A percentile compares a stretch with the other conserved stretches of the same genome.
phyloP scores from a whole-genome alignment of 2,329 filamentous ascomycete species.

The Xylaria sp. region DNA sequence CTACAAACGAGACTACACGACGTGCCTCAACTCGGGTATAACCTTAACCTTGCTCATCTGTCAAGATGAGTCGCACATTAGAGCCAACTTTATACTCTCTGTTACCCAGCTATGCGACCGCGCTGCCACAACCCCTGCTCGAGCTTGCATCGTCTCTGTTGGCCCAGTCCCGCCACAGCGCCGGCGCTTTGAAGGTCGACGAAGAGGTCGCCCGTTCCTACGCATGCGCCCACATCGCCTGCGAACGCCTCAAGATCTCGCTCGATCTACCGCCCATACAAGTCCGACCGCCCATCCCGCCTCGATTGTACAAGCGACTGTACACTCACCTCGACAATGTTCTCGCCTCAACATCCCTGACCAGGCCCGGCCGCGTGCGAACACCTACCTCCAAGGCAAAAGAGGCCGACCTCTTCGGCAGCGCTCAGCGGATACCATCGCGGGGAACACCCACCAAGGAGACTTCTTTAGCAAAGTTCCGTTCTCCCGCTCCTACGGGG shows the following conservation, averaged over 20 bases:
- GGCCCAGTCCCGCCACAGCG: constrained; percentile 81
- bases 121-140: constrained; percentile 74
- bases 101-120: constrained; percentile 75
- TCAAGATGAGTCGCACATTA: constrained; percentile 75
- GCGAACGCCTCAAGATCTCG: constrained; percentile 79
- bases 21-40: neutral
- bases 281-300: constrained; percentile 79
- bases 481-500: constrained; percentile 55
- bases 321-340: constrained; percentile 82
- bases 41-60: neutral
- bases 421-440: constrained; percentile 52
- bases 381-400: constrained; percentile 53
- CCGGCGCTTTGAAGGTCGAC: constrained; percentile 80
- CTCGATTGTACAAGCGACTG: constrained; percentile 83
- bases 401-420: constrained; percentile 49
- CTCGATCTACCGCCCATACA: constrained; percentile 82
- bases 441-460: constrained; percentile 60
- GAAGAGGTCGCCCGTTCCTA: constrained; percentile 89
- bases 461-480: constrained; percentile 55
- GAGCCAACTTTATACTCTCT: constrained; percentile 78
- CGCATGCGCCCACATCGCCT: constrained; percentile 89
- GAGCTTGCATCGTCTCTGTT: constrained; percentile 78
- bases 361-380: constrained; percentile 42
- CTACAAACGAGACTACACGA: no score
- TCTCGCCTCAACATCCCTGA: constrained; percentile 58